Evolutionary conservation across 176 grass and related monocot genomes (phyloP), one percentile per base, ranked within the genome.

Genomic region (Carex parvula): DNA sequence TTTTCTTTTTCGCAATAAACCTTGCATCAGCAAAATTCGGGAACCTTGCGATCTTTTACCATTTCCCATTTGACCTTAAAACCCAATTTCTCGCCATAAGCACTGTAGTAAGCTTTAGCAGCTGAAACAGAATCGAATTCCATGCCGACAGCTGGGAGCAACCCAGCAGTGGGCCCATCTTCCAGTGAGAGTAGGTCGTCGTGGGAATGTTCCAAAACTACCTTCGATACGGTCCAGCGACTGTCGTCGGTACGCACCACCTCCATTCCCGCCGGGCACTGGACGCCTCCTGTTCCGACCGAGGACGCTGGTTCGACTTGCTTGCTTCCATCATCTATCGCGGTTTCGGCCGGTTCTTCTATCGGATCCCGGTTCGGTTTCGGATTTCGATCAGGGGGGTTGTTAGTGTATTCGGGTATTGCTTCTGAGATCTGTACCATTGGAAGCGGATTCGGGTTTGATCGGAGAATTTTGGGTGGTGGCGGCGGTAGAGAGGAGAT

Each of bases 101-200:
- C 70, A 83, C 15, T 32, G 58, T 89, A 89, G 39, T 89, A 89
- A 26, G 69, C 79, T 54, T 89, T 86, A 15, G 84, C 88, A 6
- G 84, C 84, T 17, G 84, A 83, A 15, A 89, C 52, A 14, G 88
- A 89, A 42, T 89, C 84, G 60, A 89, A 89, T 52, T 89, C 84
- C 88, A 86, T 89, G n/a, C 84, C 88, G 12, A 70, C 14, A 64
- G 60, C 48, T n/a, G 88, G 88, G 17, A 89, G 58, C 16, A 89
- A 13, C 44, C 76, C 39, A 12, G 62, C 60, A n/a, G 74, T 26
- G 33, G 84, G 60, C 20, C 85, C 61, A n/a, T 66, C 52, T 70
- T 85, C 84, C 60, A 81, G 84, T 35, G 79, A 85, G 14, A 80
- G 79, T 60, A 72, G 5, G 20, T 85, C 69, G 8, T 26, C 70